Evolutionary conservation across 1,284 basidiomycete genomes (phyloP).

Genomic region (Agroathelia rolfsii): DNA sequence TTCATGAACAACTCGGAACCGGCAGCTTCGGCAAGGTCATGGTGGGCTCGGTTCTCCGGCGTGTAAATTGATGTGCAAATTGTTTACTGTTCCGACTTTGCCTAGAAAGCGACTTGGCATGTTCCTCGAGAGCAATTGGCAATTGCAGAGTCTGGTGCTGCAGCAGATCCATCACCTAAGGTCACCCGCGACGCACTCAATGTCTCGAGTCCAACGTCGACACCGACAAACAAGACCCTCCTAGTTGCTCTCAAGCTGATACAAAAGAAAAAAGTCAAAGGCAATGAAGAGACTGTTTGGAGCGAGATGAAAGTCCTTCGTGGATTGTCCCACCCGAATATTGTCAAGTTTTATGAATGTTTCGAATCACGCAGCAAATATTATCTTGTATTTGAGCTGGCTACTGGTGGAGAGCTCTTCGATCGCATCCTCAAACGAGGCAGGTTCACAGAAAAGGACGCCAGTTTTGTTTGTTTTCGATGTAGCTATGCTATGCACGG

Average conservation of each 20-base stretch:
- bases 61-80: background rate
- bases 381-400: slow-evolving; percentile 87
- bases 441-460: slow-evolving; percentile 86
- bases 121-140: slow-evolving; percentile 49
- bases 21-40: slow-evolving; percentile 86
- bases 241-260: slow-evolving; percentile 85
- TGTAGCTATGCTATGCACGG: background rate
- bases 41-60: slow-evolving; percentile 30
- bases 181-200: slow-evolving; percentile 15
- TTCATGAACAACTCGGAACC: slow-evolving; percentile 64
- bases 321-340: slow-evolving; percentile 80
- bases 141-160: slow-evolving; percentile 49
- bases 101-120: slow-evolving; percentile 60
- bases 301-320: slow-evolving; percentile 86
- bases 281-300: slow-evolving; percentile 78
- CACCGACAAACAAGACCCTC: slow-evolving; percentile 11
- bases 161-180: slow-evolving; percentile 24
- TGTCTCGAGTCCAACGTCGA: slow-evolving; percentile 14
- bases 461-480: slow-evolving; percentile 42
- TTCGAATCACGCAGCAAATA: slow-evolving; percentile 89
- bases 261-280: slow-evolving; percentile 86
- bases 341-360: slow-evolving; percentile 90
- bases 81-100: background rate
- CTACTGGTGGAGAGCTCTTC: slow-evolving; percentile 84
- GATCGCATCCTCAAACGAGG: slow-evolving; percentile 74